Evolutionary conservation across 129 eudicot species (phyloP).

Genomic region (Saposhnikovia divaricata): DNA sequence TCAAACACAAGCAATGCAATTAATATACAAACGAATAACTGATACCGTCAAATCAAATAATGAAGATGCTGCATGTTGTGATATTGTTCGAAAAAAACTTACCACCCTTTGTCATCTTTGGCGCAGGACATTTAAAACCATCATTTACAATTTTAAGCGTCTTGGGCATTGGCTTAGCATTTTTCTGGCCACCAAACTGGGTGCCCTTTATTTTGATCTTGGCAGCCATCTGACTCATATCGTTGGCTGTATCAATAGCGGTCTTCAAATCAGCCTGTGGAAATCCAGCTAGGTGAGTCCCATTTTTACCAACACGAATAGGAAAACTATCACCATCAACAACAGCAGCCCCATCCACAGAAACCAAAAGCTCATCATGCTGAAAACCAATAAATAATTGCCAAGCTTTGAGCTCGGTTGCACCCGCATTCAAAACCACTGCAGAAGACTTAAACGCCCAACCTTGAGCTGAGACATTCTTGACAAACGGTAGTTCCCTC

Average conservation of each 20-base stretch:
- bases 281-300: constrained; percentile 57
- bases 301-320: constrained; percentile 43
- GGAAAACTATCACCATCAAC: constrained; percentile 57
- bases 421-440: constrained; percentile 49
- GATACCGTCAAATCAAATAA: neutral
- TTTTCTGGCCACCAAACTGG: constrained; percentile 42
- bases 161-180: constrained; percentile 58
- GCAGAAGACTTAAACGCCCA: constrained; percentile 58
- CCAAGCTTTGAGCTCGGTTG: constrained; percentile 63
- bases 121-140: constrained; percentile 72
- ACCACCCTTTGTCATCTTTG: constrained; percentile 28
- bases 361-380: constrained; percentile 53
- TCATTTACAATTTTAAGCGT: constrained; percentile 58
- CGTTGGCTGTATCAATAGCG: constrained; percentile 76
- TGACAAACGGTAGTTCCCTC: constrained; percentile 52
- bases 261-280: constrained; percentile 74
- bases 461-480: constrained; percentile 69
- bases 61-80: neutral
- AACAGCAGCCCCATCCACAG: constrained; percentile 44
- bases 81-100: neutral
- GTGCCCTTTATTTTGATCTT: constrained; percentile 56
- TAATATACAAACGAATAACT: neutral
- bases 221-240: constrained; percentile 40
- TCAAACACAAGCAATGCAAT: neutral
- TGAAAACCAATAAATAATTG: constrained; percentile 50